These are phyloP conservation scores for Pseudocercospora fijiensis DNA, from an alignment of 2,329 filamentous ascomycete species.

Conservation along the genomic window DNA sequence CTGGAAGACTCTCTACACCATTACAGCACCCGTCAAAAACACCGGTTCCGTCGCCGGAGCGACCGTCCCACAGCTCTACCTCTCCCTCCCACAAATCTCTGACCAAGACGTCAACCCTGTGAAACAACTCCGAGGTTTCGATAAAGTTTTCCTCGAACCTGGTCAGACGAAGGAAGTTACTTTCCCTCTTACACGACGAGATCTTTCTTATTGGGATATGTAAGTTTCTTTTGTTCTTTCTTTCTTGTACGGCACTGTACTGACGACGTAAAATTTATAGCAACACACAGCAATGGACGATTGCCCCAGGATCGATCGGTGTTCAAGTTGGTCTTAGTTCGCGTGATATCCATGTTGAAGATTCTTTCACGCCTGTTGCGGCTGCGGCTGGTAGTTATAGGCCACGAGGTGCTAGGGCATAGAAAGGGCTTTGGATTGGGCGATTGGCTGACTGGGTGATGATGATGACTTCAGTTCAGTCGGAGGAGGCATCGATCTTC, in stretches of 20 bases:
- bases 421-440: too few relatives aligned
- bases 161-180: conserved; percentile 26
- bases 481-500: background rate
- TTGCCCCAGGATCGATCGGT: conserved; percentile 9
- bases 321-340: conserved; percentile 33
- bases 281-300: conserved; percentile 15
- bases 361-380: conserved; percentile 17
- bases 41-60: conserved; percentile 54
- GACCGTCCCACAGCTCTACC: conserved; percentile 58
- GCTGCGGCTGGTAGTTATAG: conserved; percentile 2
- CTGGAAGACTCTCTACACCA: conserved; percentile 60
- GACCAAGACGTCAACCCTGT: conserved; percentile 37
- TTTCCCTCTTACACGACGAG: conserved; percentile 23
- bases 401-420: conserved; percentile 5
- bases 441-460: too few relatives aligned
- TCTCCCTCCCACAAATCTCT: conserved; percentile 42
- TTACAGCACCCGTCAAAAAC: conserved; percentile 63
- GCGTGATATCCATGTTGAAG: conserved; percentile 28
- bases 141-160: conserved; percentile 37
- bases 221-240: conserved; percentile 44
- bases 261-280: background rate
- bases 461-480: too few relatives aligned
- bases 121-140: conserved; percentile 41
- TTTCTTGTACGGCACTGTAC: background rate
- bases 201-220: conserved; percentile 31